These are phyloP conservation scores for Nannizzia gypsea DNA, from an alignment of 2,329 filamentous ascomycete genomes.

Conservation along the genomic window DNA sequence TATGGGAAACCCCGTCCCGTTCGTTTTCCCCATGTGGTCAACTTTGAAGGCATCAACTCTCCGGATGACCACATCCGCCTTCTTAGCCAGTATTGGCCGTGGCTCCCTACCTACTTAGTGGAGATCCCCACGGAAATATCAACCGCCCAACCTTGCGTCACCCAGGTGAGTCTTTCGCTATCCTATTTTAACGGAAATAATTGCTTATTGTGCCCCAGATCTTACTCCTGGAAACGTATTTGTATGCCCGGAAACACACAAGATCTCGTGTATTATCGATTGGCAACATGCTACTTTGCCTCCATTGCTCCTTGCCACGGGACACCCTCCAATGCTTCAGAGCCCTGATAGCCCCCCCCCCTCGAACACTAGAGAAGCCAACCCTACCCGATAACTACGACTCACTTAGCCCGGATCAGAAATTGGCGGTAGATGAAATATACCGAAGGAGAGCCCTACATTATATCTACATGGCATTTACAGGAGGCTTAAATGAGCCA, in stretches of 20 bases:
- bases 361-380: conserved; percentile 3
- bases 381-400: conserved; percentile 7
- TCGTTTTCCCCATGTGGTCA: conserved; percentile 8
- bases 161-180: conserved; percentile 9
- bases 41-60: conserved; percentile 6
- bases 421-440: conserved; percentile 11
- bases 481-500: conserved; percentile 6
- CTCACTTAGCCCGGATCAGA: conserved; percentile 7
- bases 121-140: not conserved
- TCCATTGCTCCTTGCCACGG: conserved; percentile 11
- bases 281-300: conserved; percentile 13
- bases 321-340: conserved; percentile 10
- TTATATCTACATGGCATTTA: conserved; percentile 10
- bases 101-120: conserved; percentile 10
- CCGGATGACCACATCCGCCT: conserved; percentile 8
- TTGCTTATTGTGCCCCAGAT: conserved; percentile 1
- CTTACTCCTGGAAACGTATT: conserved; percentile 13
- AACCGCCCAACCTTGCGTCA: conserved; percentile 14
- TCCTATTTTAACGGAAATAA: not conserved
- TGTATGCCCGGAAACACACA: conserved; percentile 5
- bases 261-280: conserved; percentile 11
- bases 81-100: conserved; percentile 10
- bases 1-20: conserved; percentile 9
- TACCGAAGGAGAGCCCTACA: conserved; percentile 9
- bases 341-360: conserved; percentile 8